These are phyloP conservation scores for Mycothermus thermophilus DNA, from an alignment of 495 filamentous ascomycete genomes.

Conservation along the genomic window DNA sequence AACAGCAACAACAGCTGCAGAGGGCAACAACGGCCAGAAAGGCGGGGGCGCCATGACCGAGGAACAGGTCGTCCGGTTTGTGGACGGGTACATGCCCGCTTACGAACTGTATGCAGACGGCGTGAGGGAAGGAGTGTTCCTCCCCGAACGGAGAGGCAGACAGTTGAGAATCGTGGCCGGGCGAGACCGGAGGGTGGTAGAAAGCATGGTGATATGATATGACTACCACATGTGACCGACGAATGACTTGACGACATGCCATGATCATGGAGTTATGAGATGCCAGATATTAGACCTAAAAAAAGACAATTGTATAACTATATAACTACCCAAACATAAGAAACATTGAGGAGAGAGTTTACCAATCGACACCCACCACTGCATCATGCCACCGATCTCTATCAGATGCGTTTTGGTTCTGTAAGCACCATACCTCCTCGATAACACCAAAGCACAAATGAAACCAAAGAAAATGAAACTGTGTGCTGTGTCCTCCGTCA, in stretches of 20 bases:
- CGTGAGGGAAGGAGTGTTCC: slow-evolving; percentile 50
- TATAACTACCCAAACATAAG: too few relatives aligned
- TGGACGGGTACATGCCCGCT: slow-evolving; percentile 45
- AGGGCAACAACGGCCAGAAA: slow-evolving; percentile 18
- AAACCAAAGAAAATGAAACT: neutral
- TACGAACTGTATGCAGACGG: slow-evolving; percentile 62
- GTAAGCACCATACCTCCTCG: too few relatives aligned
- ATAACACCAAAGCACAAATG: neutral
- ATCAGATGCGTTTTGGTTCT: too few relatives aligned
- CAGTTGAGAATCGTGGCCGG: slow-evolving; percentile 64
- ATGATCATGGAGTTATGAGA: neutral
- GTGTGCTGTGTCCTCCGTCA: slow-evolving; percentile 2
- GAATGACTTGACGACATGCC: slow-evolving; percentile 3
- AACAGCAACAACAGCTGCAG: too few relatives aligned
- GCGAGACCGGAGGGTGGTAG: slow-evolving; percentile 47
- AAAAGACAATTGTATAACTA: too few relatives aligned
- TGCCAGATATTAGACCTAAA: neutral
- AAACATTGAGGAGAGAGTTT: too few relatives aligned
- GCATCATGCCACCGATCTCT: too few relatives aligned
- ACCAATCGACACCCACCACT: too few relatives aligned
- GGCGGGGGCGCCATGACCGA: slow-evolving; percentile 58
- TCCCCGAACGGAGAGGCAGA: slow-evolving; percentile 26
- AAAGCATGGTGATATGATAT: slow-evolving; percentile 40
- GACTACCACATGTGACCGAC: slow-evolving; percentile 1
- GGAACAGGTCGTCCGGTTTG: slow-evolving; percentile 37